phyloP scores from a whole-genome alignment of 1,139 yeast genomes.

The Kodamaea anthophila region DNA sequence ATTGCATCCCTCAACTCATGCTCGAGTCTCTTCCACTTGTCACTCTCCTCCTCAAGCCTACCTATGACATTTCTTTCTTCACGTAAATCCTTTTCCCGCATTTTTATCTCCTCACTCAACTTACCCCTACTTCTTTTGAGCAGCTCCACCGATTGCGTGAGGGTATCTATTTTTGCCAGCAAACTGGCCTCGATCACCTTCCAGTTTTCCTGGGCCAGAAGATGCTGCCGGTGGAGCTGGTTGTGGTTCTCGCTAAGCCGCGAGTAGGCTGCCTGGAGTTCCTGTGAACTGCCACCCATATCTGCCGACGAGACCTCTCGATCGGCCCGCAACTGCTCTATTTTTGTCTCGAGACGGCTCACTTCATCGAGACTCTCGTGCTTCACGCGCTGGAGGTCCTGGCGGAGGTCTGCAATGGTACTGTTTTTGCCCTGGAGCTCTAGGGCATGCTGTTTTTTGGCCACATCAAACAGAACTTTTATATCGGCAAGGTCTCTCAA shows the following conservation, averaged over 20 bases:
- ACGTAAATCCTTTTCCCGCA: conserved; percentile 21
- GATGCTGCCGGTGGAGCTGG: conserved; percentile 57
- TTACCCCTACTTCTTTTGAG: conserved; percentile 29
- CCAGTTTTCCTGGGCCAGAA: conserved; percentile 65
- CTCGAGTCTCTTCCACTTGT: conserved; percentile 20
- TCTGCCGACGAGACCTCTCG: conserved; percentile 17
- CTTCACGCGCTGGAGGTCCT: conserved; percentile 22
- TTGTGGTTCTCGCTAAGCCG: conserved; percentile 40
- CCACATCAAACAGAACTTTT: conserved; percentile 34
- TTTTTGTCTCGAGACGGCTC: conserved; percentile 42
- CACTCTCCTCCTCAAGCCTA: conserved; percentile 11
- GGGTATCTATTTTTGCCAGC: conserved; percentile 38
- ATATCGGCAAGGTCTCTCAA: conserved; percentile 32
- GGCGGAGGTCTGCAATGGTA: conserved; percentile 20
- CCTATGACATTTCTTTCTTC: conserved; percentile 13
- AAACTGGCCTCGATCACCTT: conserved; percentile 52
- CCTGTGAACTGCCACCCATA: conserved; percentile 8
- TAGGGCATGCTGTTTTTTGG: conserved; percentile 32
- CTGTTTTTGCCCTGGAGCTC: conserved; percentile 28
- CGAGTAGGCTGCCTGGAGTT: conserved; percentile 27
- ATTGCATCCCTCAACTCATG: conserved; percentile 15
- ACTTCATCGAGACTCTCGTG: conserved; percentile 43
- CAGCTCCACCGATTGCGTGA: conserved; percentile 35
- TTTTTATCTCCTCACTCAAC: conserved; percentile 23
- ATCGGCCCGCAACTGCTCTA: conserved; percentile 35